Base-by-base conservation (phyloP, 1,139 yeast genomes). In the Debaryomyces subglobosus region DNA sequence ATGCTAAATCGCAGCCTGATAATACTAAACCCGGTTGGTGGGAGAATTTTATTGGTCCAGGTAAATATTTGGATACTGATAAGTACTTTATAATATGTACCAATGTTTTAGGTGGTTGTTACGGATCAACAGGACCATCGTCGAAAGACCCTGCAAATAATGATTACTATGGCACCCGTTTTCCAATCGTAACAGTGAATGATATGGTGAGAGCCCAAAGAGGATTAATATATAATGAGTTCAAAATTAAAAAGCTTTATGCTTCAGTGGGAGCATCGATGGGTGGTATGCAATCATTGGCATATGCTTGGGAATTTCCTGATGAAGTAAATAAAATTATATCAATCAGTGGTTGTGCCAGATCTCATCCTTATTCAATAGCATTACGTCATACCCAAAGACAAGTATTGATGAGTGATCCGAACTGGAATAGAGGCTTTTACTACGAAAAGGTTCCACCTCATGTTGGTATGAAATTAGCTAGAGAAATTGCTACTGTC, bases 271-370 rank as follows among this genome's bases (percentile, higher is more conserved):
- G 98, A 5, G 87, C 96, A 1, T 89, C 96, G 0, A 89, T 91
- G 96, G 98, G 98, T 25, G 98, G 97, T 16, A 90, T 91, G 97
- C 97, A 91, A 69, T 85, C 94, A 9, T 75, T 91, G 49, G 96
- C 97, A 0, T 89, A 84, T 64, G 96, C 90, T 0, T 81, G 84
- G 65, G 96, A 88, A 61, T 91, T 86, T 61, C 90, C 96, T 0
- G 84, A 85, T 38, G 80, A 78, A 51, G 97, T 91, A 4, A 79
- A 77, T 6, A 83, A 86, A 48, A 78, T 91, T 4, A 81, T 90
- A 1, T 81, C 90, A 9, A 88, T 91, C 29, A 85, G 95, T 43
- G 97, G 96, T 3, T 91, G 97, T 71, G 96, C 97, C 2, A 77
- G 96, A 58, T 89, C 96, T 0, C 97, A 91, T 64, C 98, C 98